Evolutionary conservation across 306 rosid species (phyloP).

Genomic region (Fragaria vesca): DNA sequence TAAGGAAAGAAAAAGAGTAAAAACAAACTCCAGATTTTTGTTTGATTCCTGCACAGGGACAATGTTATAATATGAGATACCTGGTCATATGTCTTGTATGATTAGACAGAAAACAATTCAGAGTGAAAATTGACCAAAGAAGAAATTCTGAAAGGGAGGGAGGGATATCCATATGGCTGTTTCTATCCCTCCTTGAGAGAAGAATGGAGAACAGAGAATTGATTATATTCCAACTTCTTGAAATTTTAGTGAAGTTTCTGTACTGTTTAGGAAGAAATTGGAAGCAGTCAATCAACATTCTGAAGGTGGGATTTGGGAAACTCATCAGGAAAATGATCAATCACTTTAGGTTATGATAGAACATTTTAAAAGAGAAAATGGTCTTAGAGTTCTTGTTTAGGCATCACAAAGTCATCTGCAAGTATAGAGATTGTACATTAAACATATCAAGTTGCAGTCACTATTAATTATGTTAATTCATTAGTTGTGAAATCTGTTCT

Average conservation of each 20-base stretch:
- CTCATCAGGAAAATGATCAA: background rate
- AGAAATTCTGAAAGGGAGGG: background rate
- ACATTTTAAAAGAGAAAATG: background rate
- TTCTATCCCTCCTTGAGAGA: background rate
- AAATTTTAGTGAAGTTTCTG: background rate
- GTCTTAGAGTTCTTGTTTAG: background rate
- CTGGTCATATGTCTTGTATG: background rate
- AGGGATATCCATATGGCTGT: background rate
- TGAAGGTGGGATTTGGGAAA: background rate
- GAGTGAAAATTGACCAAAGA: background rate
- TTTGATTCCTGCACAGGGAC: background rate
- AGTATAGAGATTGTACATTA: background rate
- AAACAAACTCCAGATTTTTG: background rate
- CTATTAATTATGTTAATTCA: background rate
- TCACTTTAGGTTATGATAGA: background rate
- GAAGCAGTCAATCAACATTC: background rate
- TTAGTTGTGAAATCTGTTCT: conserved; percentile 9
- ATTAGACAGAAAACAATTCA: background rate
- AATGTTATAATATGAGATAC: background rate
- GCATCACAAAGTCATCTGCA: background rate
- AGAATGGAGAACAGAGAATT: background rate
- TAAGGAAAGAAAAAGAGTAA: background rate
- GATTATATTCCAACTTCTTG: background rate
- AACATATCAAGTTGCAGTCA: background rate
- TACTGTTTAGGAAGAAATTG: background rate